Evolutionary conservation across 1,284 basidiomycete genomes (phyloP), one percentile per base, ranked within the genome.

Genomic region (Inonotus hispidus): DNA sequence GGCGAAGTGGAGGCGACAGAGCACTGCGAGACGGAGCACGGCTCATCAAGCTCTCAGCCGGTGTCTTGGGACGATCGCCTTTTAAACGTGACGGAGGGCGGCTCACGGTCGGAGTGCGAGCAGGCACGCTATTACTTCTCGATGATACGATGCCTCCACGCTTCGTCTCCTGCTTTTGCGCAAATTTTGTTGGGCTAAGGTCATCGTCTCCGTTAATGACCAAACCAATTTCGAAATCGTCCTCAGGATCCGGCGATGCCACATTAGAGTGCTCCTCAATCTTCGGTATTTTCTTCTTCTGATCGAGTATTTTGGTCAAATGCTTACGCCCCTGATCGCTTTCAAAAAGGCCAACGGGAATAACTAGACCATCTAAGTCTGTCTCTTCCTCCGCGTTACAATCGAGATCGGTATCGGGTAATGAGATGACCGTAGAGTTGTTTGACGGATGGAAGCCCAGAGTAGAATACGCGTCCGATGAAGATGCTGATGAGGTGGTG

Each of bases 161-260:
- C 53, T 79, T 73, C 21, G 75, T 71, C 63, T 68, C 68, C 53
- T 83, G 77, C 60, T 78, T 82, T 68, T 78, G 74, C 45, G 84
- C 74, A 32, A 92, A 79, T 55, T 89, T 79, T 69, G 85, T 88
- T 6, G 88, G 85, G 68, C 87, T 91, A 53, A 92, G 81, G 69
- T 92, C 89, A 59, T 82, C 82, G 69, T 90, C 90, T 63, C 90
- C 87, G 67, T 87, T 84, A 67, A 93, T 86, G 65, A 91, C 80
- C 57, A 93, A 83, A 27, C 90, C 91, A 65, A 81, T 82, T 72
- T 93, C 90, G 64, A 90, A 91, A 70, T 91, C 87, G 64, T 92
- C 90, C 68, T 91, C 89, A 13, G 84, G 82, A 70, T 88, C 82
- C 13, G 82, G 80, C 61, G 74, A 79, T 14, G 82, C 75, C 14